Conservation (phyloP, 345 rosid species). For the Populus pruinosa region DNA sequence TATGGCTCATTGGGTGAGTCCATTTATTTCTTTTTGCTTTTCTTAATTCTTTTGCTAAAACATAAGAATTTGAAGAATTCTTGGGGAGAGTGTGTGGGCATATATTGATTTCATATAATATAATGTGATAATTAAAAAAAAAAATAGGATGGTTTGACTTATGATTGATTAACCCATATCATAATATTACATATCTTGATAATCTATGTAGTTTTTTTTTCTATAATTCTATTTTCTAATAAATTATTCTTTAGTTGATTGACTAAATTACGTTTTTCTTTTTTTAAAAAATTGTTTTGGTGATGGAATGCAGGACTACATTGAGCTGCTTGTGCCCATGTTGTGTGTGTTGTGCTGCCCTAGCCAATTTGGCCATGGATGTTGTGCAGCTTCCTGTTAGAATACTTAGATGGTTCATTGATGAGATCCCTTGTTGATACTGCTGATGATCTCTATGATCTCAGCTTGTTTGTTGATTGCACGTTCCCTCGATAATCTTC, state of each 20-base stretch:
- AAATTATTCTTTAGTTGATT: background rate
- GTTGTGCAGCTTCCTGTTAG: constrained; percentile 66
- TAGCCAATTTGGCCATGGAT: constrained; percentile 64
- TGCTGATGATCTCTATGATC: background rate
- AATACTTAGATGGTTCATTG: constrained; percentile 58
- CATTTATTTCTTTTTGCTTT: background rate
- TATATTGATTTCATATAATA: background rate
- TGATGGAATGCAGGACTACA: constrained; percentile 38
- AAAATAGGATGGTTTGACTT: background rate
- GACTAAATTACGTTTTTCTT: too few species aligned
- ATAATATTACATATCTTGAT: too few species aligned
- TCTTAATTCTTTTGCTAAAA: background rate
- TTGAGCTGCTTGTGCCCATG: constrained; percentile 88
- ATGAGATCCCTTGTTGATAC: constrained; percentile 64
- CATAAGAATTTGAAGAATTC: background rate
- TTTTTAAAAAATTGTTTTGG: background rate
- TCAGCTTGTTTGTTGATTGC: background rate
- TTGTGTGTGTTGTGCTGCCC: constrained; percentile 60
- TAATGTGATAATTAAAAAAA: background rate
- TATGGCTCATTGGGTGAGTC: constrained; percentile 34
- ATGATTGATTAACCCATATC: background rate
- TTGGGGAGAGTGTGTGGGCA: background rate
- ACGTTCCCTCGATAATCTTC: background rate
- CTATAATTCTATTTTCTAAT: background rate
- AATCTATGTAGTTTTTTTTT: too few species aligned